Evolutionary conservation across 2,329 filamentous ascomycete genomes (phyloP), one percentile per base, ranked within the genome.

Genomic region (Diaporthe longicolla): DNA sequence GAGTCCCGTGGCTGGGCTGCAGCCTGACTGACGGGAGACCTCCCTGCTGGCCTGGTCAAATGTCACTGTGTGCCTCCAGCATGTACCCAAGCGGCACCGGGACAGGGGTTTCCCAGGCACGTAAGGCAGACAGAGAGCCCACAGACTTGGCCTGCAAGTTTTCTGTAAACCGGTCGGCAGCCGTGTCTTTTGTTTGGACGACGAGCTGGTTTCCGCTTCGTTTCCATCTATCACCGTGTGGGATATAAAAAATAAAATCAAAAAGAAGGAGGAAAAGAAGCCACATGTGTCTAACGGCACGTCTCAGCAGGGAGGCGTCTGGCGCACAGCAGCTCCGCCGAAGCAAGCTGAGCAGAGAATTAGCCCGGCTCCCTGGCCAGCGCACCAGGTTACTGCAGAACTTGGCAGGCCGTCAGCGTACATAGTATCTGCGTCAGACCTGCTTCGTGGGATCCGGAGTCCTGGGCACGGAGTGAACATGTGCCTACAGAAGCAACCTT

Each of bases 51-150:
- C 65, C 35, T 70, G 63, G 63, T 40, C 45, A 29, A 24, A 68
- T 54, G 63, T 68, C 48, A 68, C 63, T 54, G 29, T 68, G 48
- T 52, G 63, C 63, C 63, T 52, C 35, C 29, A 17, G 24, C 43
- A 66, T 66, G 45, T 48, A 54, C 43, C 57, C 8, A 65, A 48
- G 45, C 63, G 55, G 32, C 43, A 17, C 32, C 29, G 48, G 17
- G 32, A 72, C 73, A 74, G 73, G 73, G 73, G 55, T 59, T 50
- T 70, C 73, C 73, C 70, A 40, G 70, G 65, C 70, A 48, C 29
- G 61, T 74, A 68, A 72, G 73, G 73, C 73, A 72, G 70, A 55
- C 55, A 70, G 71, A 73, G 71, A 73, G 45, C 63, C 66, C 71
- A 70, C 68, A 68, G 45, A 71, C 69, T 66, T 52, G 26, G 57